These are phyloP conservation scores for Suhomyces bokatorum DNA, from an alignment of 1,139 yeast genomes.

Conservation along the genomic window DNA sequence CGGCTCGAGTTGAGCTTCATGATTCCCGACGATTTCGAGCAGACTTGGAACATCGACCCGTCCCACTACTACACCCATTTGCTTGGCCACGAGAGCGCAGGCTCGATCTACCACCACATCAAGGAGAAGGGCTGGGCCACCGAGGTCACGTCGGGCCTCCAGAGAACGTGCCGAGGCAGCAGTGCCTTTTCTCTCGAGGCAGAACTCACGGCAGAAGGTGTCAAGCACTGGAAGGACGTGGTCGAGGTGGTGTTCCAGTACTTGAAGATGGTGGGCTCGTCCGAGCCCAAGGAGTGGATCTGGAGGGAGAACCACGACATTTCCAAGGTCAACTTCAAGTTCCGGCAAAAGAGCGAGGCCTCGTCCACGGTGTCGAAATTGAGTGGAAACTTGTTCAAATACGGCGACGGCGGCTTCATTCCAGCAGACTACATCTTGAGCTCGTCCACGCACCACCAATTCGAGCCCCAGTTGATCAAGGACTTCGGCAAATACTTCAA, in stretches of 20 bases:
- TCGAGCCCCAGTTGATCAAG: slow-evolving; percentile 53
- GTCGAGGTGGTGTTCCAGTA: slow-evolving; percentile 67
- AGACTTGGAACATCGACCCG: slow-evolving; percentile 68
- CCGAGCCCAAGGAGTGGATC: slow-evolving; percentile 61
- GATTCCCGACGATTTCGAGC: slow-evolving; percentile 70
- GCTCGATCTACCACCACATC: slow-evolving; percentile 70
- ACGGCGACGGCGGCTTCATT: slow-evolving; percentile 40
- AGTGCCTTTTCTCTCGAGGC: slow-evolving; percentile 67
- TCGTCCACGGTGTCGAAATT: slow-evolving; percentile 58
- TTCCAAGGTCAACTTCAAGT: slow-evolving; percentile 56
- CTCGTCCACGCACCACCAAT: slow-evolving; percentile 58
- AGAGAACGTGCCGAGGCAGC: slow-evolving; percentile 66
- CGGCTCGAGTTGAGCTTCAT: slow-evolving; percentile 66
- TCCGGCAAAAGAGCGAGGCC: slow-evolving; percentile 65
- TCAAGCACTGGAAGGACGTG: slow-evolving; percentile 62
- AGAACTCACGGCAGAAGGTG: slow-evolving; percentile 75
- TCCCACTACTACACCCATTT: slow-evolving; percentile 72
- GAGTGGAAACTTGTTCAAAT: slow-evolving; percentile 45
- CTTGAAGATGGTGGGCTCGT: slow-evolving; percentile 51
- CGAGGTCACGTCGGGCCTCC: slow-evolving; percentile 72
- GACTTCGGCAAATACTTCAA: slow-evolving; percentile 53
- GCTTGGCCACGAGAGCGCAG: slow-evolving; percentile 89
- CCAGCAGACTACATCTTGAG: slow-evolving; percentile 67
- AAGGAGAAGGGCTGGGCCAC: slow-evolving; percentile 80
- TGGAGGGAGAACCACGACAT: slow-evolving; percentile 51